phyloP scores from a whole-genome alignment of 2,329 filamentous ascomycete genomes.

The Ceratocystis eucalypticola region DNA sequence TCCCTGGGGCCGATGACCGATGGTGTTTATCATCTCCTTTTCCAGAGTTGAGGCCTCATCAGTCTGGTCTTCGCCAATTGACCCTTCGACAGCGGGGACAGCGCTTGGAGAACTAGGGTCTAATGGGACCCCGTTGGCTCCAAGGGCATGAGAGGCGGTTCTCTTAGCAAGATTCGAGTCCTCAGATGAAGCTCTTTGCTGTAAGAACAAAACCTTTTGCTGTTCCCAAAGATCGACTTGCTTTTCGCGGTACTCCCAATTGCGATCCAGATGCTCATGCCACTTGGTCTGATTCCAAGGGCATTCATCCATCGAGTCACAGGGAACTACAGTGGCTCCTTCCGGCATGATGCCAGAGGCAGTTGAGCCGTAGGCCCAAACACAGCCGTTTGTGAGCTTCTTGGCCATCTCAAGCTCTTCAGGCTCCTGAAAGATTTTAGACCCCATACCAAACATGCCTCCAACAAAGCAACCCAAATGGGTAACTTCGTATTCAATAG shows the following conservation, averaged over 20 bases:
- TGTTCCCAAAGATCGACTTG: conserved; percentile 30
- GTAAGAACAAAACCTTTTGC: conserved; percentile 19
- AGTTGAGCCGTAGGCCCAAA: conserved; percentile 53
- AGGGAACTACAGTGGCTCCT: conserved; percentile 32
- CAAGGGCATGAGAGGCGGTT: neutral
- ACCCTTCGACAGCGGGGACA: neutral
- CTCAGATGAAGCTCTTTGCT: conserved; percentile 11
- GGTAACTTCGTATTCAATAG: conserved; percentile 45
- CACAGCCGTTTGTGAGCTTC: conserved; percentile 53
- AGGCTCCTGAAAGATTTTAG: conserved; percentile 45
- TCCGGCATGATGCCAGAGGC: conserved; percentile 54
- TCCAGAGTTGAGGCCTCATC: neutral
- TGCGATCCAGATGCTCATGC: conserved; percentile 36
- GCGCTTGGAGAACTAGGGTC: neutral
- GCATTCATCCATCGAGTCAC: conserved; percentile 35
- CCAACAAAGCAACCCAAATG: conserved; percentile 57
- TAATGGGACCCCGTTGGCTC: too few relatives aligned
- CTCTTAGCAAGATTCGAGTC: neutral
- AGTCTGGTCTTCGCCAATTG: too few relatives aligned
- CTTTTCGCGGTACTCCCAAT: conserved; percentile 30
- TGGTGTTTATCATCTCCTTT: conserved; percentile 12
- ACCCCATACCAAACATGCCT: conserved; percentile 55
- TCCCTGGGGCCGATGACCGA: conserved; percentile 29
- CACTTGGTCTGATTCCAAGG: conserved; percentile 39
- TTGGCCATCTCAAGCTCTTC: conserved; percentile 50